These are phyloP conservation scores for Aspergillus mulundensis DNA, from an alignment of 495 filamentous ascomycete species.

Conservation along the genomic window DNA sequence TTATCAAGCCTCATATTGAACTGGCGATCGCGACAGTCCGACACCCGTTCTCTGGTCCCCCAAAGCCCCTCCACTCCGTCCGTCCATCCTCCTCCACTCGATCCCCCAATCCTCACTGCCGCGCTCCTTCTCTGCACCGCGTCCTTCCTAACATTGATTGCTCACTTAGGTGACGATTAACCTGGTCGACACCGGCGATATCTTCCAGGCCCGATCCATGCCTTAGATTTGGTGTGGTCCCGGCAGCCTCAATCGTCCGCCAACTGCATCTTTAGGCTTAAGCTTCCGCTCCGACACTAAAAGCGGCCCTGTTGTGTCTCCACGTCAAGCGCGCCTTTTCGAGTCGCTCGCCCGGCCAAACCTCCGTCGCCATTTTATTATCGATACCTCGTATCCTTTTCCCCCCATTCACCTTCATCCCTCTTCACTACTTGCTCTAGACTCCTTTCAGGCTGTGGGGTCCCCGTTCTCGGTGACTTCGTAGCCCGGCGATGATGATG, in stretches of 20 bases:
- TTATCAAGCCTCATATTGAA: slow-evolving; percentile 18
- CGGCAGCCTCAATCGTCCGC: slow-evolving; percentile 22
- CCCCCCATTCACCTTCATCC: slow-evolving; percentile 1
- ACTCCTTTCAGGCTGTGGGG: slow-evolving; percentile 14
- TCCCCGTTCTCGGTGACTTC: slow-evolving; percentile 35
- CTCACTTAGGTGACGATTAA: slow-evolving; percentile 18
- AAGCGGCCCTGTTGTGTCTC: slow-evolving; percentile 36
- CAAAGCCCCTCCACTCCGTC: slow-evolving; percentile 12
- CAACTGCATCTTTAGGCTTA: slow-evolving; percentile 29
- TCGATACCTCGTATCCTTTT: slow-evolving; percentile 5
- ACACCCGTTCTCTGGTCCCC: slow-evolving; percentile 12
- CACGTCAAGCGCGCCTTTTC: slow-evolving; percentile 35
- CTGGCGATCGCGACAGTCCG: slow-evolving; percentile 31
- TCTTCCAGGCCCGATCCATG: slow-evolving; percentile 33
- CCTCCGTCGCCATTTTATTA: slow-evolving; percentile 1
- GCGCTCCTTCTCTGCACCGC: slow-evolving; percentile 3
- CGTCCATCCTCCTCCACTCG: slow-evolving; percentile 7
- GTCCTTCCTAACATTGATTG: slow-evolving; percentile 14
- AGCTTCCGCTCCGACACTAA: slow-evolving; percentile 41
- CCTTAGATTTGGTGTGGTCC: slow-evolving; percentile 27
- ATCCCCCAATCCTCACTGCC: slow-evolving; percentile 8
- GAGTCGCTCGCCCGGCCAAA: slow-evolving; percentile 22
- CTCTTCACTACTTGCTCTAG: not conserved
- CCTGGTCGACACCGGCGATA: slow-evolving; percentile 28
- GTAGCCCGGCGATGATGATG: slow-evolving; percentile 65